These are phyloP conservation scores for Pseudogymnoascus destructans DNA, from an alignment of 2,329 filamentous ascomycete species.

Conservation along the genomic window DNA sequence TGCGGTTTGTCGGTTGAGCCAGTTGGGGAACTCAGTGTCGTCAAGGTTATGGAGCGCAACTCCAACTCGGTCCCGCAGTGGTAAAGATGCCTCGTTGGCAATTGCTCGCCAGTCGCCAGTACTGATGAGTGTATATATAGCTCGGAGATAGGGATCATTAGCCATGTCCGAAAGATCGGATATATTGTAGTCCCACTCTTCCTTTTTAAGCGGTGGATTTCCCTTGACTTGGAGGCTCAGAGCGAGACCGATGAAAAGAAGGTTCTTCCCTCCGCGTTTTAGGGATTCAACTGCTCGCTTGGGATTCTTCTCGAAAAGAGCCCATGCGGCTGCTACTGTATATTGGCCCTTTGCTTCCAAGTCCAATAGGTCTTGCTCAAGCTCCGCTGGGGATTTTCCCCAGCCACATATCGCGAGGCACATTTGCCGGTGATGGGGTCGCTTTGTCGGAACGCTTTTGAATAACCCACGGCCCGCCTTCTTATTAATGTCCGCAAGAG, in stretches of 20 bases:
- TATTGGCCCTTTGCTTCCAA: constrained; percentile 39
- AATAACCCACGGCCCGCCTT: constrained; percentile 49
- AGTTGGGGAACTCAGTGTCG: constrained; percentile 49
- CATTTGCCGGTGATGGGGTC: constrained; percentile 57
- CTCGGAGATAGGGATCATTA: constrained; percentile 66
- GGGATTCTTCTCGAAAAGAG: constrained; percentile 59
- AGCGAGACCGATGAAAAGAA: constrained; percentile 55
- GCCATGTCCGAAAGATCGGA: constrained; percentile 31
- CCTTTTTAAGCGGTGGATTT: constrained; percentile 25
- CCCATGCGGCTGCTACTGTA: constrained; percentile 65
- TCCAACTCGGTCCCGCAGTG: constrained; percentile 60
- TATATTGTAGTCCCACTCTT: constrained; percentile 22
- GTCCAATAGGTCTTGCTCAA: constrained; percentile 32
- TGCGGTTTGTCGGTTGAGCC: constrained; percentile 53
- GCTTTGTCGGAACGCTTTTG: constrained; percentile 48
- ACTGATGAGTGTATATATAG: constrained; percentile 64
- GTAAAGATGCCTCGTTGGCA: constrained; percentile 58
- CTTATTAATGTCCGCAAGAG: constrained; percentile 50
- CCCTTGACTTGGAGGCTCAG: constrained; percentile 48
- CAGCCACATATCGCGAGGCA: constrained; percentile 65
- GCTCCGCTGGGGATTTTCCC: constrained; percentile 41
- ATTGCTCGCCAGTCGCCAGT: constrained; percentile 66
- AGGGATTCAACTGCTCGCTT: constrained; percentile 57
- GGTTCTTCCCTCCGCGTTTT: constrained; percentile 52
- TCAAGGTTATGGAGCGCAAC: constrained; percentile 56